Conservation (phyloP, 768 basidiomycete genomes). For the Boletellus emodensis region DNA sequence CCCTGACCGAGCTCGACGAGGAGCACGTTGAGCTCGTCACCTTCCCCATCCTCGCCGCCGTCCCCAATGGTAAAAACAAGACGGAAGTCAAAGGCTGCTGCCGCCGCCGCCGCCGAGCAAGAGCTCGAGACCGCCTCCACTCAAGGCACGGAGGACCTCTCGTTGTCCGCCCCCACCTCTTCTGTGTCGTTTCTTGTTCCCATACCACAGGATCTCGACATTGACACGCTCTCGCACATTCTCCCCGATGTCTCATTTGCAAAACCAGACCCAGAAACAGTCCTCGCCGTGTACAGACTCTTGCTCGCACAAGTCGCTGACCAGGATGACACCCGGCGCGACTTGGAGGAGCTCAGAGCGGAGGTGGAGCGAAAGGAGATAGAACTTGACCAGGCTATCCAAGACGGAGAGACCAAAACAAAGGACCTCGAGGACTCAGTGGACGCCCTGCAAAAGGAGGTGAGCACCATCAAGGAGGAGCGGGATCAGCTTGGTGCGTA, state of each 20-base stretch:
- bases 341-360: slow-evolving; percentile 69
- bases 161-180: slow-evolving; percentile 25
- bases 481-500: slow-evolving; percentile 62
- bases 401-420: slow-evolving; percentile 64
- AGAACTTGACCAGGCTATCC: slow-evolving; percentile 79
- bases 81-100: slow-evolving; percentile 55
- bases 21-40: slow-evolving; percentile 32
- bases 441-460: slow-evolving; percentile 52
- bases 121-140: slow-evolving; percentile 34
- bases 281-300: slow-evolving; percentile 60
- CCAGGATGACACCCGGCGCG: slow-evolving; percentile 51
- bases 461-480: slow-evolving; percentile 54
- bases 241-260: slow-evolving; percentile 60
- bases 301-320: slow-evolving; percentile 55
- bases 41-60: not conserved
- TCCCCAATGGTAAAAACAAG: slow-evolving; percentile 48
- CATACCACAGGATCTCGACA: slow-evolving; percentile 66
- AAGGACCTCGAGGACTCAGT: slow-evolving; percentile 54
- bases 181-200: slow-evolving; percentile 28
- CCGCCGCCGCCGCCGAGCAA: slow-evolving; percentile 31
- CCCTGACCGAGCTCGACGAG: slow-evolving; percentile 32
- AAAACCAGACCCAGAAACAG: slow-evolving; percentile 53
- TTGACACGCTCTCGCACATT: slow-evolving; percentile 52
- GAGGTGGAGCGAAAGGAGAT: slow-evolving; percentile 69
- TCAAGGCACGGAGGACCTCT: slow-evolving; percentile 35